Conservation (phyloP, 768 basidiomycete species). For the Suillus weaverae region DNA sequence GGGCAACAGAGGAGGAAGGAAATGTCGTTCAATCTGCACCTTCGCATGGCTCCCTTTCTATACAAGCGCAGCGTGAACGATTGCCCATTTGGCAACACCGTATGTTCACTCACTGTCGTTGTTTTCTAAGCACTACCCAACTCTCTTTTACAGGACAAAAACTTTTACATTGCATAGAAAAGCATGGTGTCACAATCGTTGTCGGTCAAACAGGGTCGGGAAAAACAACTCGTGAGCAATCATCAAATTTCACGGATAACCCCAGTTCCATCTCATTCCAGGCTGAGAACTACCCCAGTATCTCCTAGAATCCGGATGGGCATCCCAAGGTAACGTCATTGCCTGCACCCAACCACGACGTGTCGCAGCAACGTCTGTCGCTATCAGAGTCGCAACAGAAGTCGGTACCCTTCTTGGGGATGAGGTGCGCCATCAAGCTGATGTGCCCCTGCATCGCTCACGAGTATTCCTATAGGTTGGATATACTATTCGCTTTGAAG, state of each 20-base stretch:
- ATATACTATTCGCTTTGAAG: conserved; percentile 96
- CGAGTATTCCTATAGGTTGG: conserved; percentile 64
- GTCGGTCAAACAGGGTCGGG: conserved; percentile 97
- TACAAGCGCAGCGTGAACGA: conserved; percentile 75
- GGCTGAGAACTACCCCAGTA: conserved; percentile 90
- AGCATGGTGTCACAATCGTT: conserved; percentile 79
- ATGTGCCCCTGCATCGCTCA: conserved; percentile 23
- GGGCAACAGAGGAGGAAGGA: conserved; percentile 76
- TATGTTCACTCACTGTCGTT: conserved; percentile 32
- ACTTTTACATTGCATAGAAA: conserved; percentile 82
- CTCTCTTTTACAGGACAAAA: conserved; percentile 56
- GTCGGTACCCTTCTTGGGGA: conserved; percentile 87
- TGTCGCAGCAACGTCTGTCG: conserved; percentile 95
- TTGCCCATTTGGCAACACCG: conserved; percentile 93
- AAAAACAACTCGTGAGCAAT: conserved; percentile 88
- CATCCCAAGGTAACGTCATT: conserved; percentile 75
- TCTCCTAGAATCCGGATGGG: conserved; percentile 92
- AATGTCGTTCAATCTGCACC: conserved; percentile 68
- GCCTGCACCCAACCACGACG: conserved; percentile 93
- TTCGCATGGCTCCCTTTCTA: conserved; percentile 50
- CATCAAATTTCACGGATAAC: neutral
- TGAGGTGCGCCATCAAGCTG: conserved; percentile 52
- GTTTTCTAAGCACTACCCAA: conserved; percentile 1
- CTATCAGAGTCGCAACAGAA: conserved; percentile 88
- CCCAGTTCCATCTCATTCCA: conserved; percentile 9